Base-by-base conservation (phyloP, 2,329 filamentous ascomycete species). In the Akanthomyces lecanii region DNA sequence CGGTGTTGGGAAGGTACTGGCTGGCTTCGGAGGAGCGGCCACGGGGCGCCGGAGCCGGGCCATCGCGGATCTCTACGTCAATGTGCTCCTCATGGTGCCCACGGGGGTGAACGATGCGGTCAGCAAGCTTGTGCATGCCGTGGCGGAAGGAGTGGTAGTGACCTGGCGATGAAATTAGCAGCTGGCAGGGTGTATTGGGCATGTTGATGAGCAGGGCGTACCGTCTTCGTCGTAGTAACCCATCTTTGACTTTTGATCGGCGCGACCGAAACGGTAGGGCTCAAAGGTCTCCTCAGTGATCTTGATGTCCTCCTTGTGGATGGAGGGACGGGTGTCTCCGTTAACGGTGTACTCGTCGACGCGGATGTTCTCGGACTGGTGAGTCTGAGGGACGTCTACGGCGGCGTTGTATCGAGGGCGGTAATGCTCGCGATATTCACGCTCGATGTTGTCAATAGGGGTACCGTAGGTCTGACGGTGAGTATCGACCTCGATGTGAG, bases 241-340 rank as follows among this genome's bases (percentile, higher is more conserved):
- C 84, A 87, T 87, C 76, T 83, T 85, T 77, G 77, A 76, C 71
- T 81, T 79, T 64, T 77, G 74, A 68, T 74, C 68, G 70, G 77
- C 67, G 73, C 73, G 72, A 68, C 71, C 75, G 70, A 71, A 71
- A 69, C 74, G 77, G 72, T 81, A 75, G 74, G 77, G 76, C 76
- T 84, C 87, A 76, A 84, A 85, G 80, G 84, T 90, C 81, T 84
- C 89, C 79, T 84, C 85, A 79, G 77, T 82, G 73, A 89, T 77
- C 73, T 83, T 83, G 67, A 82, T 76, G 72, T 86, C 81, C 72
- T 84, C 78, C 75, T 81, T 78, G 75, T 80, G 76, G 70, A 82
- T 77, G 71, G 73, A 72, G 69, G 75, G 71, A 67, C 72, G 72
- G 64, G 73, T 70, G 53, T 71, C 45, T 51, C 33, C 70, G 69